These are phyloP conservation scores for Flaveria trinervia DNA, from an alignment of 129 eudicot genomes.

Conservation along the genomic window DNA sequence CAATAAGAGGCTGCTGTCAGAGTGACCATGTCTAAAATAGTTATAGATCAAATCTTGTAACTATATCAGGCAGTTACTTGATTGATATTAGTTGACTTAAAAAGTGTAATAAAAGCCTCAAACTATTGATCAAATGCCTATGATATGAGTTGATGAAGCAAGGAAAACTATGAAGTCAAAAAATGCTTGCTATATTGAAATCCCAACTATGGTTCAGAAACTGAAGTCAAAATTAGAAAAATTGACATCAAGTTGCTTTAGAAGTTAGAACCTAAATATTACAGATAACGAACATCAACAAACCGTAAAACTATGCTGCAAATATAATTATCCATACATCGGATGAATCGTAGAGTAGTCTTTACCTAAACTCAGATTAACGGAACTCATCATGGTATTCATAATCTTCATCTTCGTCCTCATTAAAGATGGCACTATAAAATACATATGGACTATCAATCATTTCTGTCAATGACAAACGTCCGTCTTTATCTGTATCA, in stretches of 20 bases:
- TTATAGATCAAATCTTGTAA: not conserved
- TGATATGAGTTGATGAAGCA: not conserved
- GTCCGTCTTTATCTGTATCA: conserved; percentile 84
- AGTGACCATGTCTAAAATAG: too few species aligned
- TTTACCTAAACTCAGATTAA: conserved; percentile 28
- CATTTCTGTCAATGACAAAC: conserved; percentile 71
- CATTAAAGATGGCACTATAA: conserved; percentile 77
- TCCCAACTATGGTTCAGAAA: conserved; percentile 18
- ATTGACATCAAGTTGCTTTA: conserved; percentile 28
- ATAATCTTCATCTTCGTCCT: conserved; percentile 80
- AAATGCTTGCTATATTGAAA: conserved; percentile 23
- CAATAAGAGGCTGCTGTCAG: too few species aligned
- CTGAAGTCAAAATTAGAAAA: conserved; percentile 24
- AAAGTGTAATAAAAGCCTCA: not conserved
- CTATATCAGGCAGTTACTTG: too few species aligned
- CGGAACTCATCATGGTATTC: conserved; percentile 87
- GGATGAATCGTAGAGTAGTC: conserved; percentile 15
- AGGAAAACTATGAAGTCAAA: not conserved
- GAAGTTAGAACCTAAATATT: conserved; percentile 30
- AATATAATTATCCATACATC: conserved; percentile 24
- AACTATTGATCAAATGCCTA: not conserved
- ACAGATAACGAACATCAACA: conserved; percentile 29
- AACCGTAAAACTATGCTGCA: conserved; percentile 33
- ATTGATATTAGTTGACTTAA: too few species aligned
- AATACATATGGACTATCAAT: conserved; percentile 84